phyloP scores from a whole-genome alignment of 2,329 filamentous ascomycete genomes.

The Colletotrichum gloeosporioides region DNA sequence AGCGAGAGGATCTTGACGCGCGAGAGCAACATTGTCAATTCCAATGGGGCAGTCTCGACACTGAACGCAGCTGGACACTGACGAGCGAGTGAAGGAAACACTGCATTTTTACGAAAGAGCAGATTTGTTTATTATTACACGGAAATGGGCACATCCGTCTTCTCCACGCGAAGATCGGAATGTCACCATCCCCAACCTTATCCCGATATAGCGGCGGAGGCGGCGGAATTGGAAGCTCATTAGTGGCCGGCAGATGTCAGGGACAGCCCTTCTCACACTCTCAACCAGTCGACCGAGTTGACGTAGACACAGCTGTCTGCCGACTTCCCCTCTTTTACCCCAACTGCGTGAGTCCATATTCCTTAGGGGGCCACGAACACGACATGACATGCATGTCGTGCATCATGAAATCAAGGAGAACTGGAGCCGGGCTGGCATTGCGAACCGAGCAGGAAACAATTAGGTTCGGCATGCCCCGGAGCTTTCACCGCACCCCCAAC shows the following conservation, averaged over 20 bases:
- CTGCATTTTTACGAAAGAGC: neutral
- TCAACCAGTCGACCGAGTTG: neutral
- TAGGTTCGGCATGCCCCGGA: neutral
- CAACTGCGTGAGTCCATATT: neutral
- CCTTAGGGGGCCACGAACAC: neutral
- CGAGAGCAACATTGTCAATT: slow-evolving; percentile 14
- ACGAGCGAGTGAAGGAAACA: neutral
- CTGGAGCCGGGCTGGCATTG: neutral
- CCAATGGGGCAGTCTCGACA: neutral
- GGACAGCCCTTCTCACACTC: neutral
- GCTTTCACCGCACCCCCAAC: neutral
- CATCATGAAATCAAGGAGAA: neutral
- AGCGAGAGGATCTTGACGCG: neutral
- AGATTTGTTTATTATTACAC: neutral
- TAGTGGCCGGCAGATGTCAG: slow-evolving; percentile 13
- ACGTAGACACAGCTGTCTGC: neutral
- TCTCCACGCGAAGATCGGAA: neutral
- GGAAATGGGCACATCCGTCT: neutral
- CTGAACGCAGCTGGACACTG: neutral
- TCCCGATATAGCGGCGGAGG: slow-evolving; percentile 6
- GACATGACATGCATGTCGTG: neutral
- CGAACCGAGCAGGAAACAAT: neutral
- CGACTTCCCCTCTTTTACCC: neutral
- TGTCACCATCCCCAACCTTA: neutral
- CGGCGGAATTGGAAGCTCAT: slow-evolving; percentile 15